Evolutionary conservation across 2,329 filamentous ascomycete species (phyloP).

Genomic region (Xylariaceae sp.): DNA sequence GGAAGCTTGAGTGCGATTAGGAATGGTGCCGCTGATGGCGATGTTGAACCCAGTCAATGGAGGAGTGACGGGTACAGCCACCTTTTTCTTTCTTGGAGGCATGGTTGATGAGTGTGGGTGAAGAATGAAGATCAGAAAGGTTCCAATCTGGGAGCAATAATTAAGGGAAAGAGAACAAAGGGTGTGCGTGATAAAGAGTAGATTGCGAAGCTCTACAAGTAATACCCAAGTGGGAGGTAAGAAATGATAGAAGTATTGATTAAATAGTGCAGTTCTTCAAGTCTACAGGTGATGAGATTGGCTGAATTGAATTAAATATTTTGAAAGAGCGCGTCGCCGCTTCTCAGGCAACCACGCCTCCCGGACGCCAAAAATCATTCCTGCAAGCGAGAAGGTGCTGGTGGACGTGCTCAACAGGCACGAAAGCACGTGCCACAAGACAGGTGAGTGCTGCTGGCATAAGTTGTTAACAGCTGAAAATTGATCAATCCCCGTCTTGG

Average conservation of each 20-base stretch:
- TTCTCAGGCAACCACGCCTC: constrained; percentile 29
- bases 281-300: background rate
- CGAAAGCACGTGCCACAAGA: constrained; percentile 34
- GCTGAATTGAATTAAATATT: constrained; percentile 26
- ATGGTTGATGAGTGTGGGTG: too few species aligned
- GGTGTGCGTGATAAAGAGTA: background rate
- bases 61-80: constrained; percentile 27
- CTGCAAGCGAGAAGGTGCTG: background rate
- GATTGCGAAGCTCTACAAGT: too few species aligned
- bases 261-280: background rate
- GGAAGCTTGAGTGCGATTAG: constrained; percentile 56
- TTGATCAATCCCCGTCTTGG: too few species aligned
- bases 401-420: background rate
- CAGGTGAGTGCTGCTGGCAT: too few species aligned
- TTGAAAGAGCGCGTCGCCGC: constrained; percentile 20
- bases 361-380: background rate
- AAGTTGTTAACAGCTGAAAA: too few species aligned
- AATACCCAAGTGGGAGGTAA: background rate
- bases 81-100: constrained; percentile 32
- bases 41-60: constrained; percentile 59
- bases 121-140: too few species aligned
- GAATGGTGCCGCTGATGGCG: constrained; percentile 67
- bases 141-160: too few species aligned
- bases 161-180: background rate
- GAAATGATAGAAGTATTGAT: background rate